Conservation (phyloP, 805 yeast genomes). For the Yamadazyma sp. region DNA sequence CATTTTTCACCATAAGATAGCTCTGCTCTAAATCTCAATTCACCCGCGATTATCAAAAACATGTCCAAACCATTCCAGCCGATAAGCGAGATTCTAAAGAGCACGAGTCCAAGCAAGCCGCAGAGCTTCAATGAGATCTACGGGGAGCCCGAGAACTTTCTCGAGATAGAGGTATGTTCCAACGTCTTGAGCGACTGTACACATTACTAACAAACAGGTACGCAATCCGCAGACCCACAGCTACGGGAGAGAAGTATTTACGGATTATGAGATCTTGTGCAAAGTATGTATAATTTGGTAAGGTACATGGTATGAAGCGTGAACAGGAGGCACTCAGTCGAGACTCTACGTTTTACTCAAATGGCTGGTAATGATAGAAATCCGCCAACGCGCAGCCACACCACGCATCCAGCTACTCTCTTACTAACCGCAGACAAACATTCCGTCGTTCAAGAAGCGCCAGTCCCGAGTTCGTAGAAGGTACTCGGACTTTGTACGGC, state of each 20-base stretch:
- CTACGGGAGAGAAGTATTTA: conserved; percentile 63
- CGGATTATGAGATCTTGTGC: conserved; percentile 90
- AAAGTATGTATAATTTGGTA: conserved; percentile 28
- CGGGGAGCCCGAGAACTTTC: conserved; percentile 91
- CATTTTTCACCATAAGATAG: too few species aligned
- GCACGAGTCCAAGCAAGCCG: conserved; percentile 25
- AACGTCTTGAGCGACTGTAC: too few species aligned
- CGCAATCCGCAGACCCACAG: conserved; percentile 77
- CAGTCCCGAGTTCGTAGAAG: conserved; percentile 74
- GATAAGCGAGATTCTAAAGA: conserved; percentile 40
- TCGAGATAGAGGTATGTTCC: conserved; percentile 83
- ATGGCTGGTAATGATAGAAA: too few species aligned
- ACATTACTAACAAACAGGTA: conserved; percentile 21
- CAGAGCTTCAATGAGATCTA: conserved; percentile 81
- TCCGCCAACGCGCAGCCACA: too few species aligned
- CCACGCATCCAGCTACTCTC: too few species aligned
- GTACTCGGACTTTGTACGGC: conserved; percentile 85
- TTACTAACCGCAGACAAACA: conserved; percentile 55
- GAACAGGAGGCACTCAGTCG: too few species aligned
- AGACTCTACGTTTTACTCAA: too few species aligned
- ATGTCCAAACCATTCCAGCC: conserved; percentile 42
- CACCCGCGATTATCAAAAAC: too few species aligned
- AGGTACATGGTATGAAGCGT: too few species aligned
- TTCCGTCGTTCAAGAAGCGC: conserved; percentile 77
- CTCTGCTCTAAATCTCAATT: too few species aligned